Evolutionary conservation across 495 filamentous ascomycete species (phyloP).

Genomic region (Hamigera avellanea): DNA sequence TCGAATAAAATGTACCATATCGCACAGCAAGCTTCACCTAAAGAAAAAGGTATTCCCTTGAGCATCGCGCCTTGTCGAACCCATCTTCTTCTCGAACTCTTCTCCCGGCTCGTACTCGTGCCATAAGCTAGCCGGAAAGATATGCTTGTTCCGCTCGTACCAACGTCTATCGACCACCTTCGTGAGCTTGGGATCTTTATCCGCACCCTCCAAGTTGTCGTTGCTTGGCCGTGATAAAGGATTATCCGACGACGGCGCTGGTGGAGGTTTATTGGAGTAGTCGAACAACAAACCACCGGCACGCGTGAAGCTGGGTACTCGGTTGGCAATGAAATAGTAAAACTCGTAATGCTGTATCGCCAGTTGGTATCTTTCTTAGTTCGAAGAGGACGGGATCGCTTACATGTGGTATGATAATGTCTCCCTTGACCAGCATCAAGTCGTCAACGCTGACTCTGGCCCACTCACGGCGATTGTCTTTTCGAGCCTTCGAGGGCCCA

Average conservation of each 20-base stretch:
- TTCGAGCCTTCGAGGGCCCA: conserved; percentile 41
- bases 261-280: conserved; percentile 51
- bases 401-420: conserved; percentile 91
- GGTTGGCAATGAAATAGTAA: conserved; percentile 93
- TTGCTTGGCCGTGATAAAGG: conserved; percentile 35
- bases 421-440: conserved; percentile 83
- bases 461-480: conserved; percentile 70
- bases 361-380: conserved; percentile 9
- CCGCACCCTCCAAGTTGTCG: conserved; percentile 57
- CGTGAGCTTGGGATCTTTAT: conserved; percentile 72
- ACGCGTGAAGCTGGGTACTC: conserved; percentile 55
- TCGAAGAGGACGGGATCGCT: conserved; percentile 20
- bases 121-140: conserved; percentile 93
- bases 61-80: conserved; percentile 53
- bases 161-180: conserved; percentile 94
- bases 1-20: too few relatives aligned
- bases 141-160: conserved; percentile 97
- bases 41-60: conserved; percentile 94
- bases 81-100: conserved; percentile 70
- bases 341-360: conserved; percentile 76
- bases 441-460: conserved; percentile 92
- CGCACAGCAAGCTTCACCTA: conserved; percentile 19
- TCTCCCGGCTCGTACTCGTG: conserved; percentile 85
- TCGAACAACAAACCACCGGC: conserved; percentile 53
- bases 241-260: conserved; percentile 22